A percentile compares a stretch with the other conserved stretches of the same genome.
phyloP scores from a whole-genome alignment of 306 rosid genomes.

The Casuarina equisetifolia region DNA sequence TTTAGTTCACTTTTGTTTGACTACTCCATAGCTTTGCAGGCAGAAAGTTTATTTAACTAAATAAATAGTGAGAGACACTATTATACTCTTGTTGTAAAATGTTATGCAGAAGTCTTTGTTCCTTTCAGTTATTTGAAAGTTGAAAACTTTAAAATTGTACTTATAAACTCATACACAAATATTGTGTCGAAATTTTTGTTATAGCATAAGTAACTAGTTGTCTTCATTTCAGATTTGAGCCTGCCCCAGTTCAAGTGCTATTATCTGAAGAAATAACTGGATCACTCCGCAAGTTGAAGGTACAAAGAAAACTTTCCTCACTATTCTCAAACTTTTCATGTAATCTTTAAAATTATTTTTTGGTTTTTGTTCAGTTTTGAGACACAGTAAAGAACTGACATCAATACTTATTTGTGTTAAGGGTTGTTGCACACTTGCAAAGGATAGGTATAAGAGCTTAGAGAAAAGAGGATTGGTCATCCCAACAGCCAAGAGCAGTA shows the following conservation, averaged over 20 bases:
- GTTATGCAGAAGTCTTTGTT: background rate
- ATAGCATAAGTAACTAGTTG: background rate
- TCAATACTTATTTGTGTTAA: slow-evolving; percentile 27
- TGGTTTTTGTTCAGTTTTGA: slow-evolving; percentile 1
- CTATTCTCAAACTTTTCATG: background rate
- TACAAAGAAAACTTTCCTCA: slow-evolving; percentile 14
- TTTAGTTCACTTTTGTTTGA: background rate
- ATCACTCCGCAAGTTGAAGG: slow-evolving; percentile 87
- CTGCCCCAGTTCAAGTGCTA: slow-evolving; percentile 85
- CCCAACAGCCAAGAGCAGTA: slow-evolving; percentile 49
- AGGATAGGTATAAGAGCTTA: slow-evolving; percentile 82
- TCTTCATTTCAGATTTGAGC: slow-evolving; percentile 66
- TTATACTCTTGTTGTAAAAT: background rate
- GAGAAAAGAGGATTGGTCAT: slow-evolving; percentile 88
- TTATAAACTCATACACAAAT: background rate
- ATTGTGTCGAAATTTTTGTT: background rate
- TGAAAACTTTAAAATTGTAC: background rate
- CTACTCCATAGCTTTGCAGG: background rate
- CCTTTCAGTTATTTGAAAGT: background rate
- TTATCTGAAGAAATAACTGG: slow-evolving; percentile 85
- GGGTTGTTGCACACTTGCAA: slow-evolving; percentile 84
- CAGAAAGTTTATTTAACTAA: background rate
- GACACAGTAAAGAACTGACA: slow-evolving; percentile 12
- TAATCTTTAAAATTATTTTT: background rate
- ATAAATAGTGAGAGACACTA: background rate